phyloP scores from a whole-genome alignment of 192 early-diverging fungal species.

The Coemansia sp. region DNA sequence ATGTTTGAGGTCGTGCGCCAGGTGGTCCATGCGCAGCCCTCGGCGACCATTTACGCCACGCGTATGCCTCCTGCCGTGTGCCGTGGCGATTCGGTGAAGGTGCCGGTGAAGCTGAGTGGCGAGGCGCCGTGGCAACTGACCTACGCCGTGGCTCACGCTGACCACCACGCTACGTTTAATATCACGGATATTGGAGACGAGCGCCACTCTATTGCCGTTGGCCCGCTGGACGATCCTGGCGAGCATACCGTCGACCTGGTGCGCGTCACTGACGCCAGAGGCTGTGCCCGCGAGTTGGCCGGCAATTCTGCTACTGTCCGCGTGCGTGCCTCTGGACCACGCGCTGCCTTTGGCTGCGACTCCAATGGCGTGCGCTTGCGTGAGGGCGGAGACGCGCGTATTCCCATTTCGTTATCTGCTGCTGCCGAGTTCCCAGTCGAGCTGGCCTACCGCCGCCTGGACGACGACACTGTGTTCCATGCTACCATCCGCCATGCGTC shows the following conservation, averaged over 20 bases:
- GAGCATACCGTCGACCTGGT: conserved; percentile 40
- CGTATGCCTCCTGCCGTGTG: conserved; percentile 20
- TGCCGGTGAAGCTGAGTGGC: conserved; percentile 58
- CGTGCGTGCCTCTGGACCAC: conserved; percentile 46
- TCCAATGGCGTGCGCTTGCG: conserved; percentile 31
- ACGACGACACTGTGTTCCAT: conserved; percentile 13
- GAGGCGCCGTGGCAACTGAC: conserved; percentile 57
- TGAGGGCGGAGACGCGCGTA: conserved; percentile 33
- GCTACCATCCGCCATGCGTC: conserved; percentile 3
- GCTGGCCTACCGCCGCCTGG: conserved; percentile 37
- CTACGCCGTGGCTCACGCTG: conserved; percentile 38
- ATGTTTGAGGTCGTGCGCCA: conserved; percentile 27
- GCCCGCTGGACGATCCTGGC: conserved; percentile 29
- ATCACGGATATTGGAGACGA: conserved; percentile 25
- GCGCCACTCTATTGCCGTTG: conserved; percentile 27
- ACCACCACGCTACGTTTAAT: conserved; percentile 16
- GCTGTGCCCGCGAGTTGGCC: conserved; percentile 41
- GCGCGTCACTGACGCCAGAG: conserved; percentile 43
- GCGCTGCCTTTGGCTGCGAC: conserved; percentile 33
- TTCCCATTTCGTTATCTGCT: conserved; percentile 26
- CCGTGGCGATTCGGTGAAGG: conserved; percentile 27
- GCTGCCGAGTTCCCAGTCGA: conserved; percentile 42
- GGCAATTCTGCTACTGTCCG: conserved; percentile 23
- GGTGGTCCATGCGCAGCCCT: conserved; percentile 48
- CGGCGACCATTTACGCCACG: conserved; percentile 30